Evolutionary conservation across 2,329 filamentous ascomycete species (phyloP).

Genomic region (Monascus ruber): DNA sequence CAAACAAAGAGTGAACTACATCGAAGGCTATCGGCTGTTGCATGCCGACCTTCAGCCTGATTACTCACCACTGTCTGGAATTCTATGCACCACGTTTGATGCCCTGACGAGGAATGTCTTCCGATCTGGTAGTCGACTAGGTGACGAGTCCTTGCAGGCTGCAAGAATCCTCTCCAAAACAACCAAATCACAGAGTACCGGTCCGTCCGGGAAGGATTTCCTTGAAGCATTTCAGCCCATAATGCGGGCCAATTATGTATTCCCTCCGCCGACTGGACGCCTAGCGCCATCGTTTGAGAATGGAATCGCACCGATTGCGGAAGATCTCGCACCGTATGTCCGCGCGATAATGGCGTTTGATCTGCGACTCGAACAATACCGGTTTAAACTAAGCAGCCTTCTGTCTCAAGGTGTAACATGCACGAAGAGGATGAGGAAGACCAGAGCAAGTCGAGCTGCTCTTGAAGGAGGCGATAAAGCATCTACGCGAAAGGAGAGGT

Average conservation of each 20-base stretch:
- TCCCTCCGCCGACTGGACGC: slow-evolving; percentile 21
- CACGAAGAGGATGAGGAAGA: slow-evolving; percentile 55
- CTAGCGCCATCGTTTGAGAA: slow-evolving; percentile 64
- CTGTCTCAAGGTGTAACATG: slow-evolving; percentile 46
- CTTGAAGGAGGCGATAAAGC: slow-evolving; percentile 61
- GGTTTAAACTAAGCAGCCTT: slow-evolving; percentile 50
- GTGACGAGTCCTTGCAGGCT: slow-evolving; percentile 15
- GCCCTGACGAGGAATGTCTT: slow-evolving; percentile 17
- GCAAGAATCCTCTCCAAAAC: slow-evolving; percentile 20
- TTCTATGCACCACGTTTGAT: slow-evolving; percentile 22
- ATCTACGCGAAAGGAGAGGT: slow-evolving; percentile 57
- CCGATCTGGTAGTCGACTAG: slow-evolving; percentile 6
- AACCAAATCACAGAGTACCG: slow-evolving; percentile 6
- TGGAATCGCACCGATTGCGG: slow-evolving; percentile 50
- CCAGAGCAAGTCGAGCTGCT: slow-evolving; percentile 63
- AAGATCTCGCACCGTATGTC: slow-evolving; percentile 84
- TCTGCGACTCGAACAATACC: slow-evolving; percentile 55
- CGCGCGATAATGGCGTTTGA: slow-evolving; percentile 74
- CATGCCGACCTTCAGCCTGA: slow-evolving; percentile 40
- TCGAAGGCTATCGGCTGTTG: slow-evolving; percentile 42
- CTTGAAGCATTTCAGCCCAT: slow-evolving; percentile 42
- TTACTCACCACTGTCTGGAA: slow-evolving; percentile 28
- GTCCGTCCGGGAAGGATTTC: slow-evolving; percentile 29
- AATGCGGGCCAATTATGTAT: slow-evolving; percentile 27
- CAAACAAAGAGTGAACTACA: slow-evolving; percentile 44